Conservation (phyloP, 2,329 filamentous ascomycete species). For the Colletotrichum australisinense region DNA sequence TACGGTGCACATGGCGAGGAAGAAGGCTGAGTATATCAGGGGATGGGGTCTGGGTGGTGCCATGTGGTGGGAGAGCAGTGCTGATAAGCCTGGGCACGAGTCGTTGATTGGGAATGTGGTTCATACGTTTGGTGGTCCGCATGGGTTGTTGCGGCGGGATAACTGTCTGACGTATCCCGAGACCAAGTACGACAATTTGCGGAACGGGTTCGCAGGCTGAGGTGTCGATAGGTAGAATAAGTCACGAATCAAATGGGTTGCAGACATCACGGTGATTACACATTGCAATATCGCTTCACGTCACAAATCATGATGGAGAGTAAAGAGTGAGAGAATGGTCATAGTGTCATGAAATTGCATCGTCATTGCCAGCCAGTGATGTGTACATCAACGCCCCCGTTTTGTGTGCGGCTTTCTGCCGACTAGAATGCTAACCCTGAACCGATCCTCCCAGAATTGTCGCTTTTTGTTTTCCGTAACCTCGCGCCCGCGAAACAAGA, state of each 20-base stretch:
- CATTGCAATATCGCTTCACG: not conserved
- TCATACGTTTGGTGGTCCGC: constrained; percentile 65
- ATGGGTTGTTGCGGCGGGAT: constrained; percentile 58
- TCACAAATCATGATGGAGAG: not conserved
- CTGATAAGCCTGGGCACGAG: constrained; percentile 72
- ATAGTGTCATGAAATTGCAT: constrained; percentile 36
- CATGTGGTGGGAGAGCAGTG: constrained; percentile 98
- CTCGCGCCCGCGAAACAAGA: constrained; percentile 31
- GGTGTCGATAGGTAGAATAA: not conserved
- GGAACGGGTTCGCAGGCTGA: constrained; percentile 60
- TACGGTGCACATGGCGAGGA: constrained; percentile 72
- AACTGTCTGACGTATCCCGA: constrained; percentile 74
- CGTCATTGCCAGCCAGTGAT: constrained; percentile 40
- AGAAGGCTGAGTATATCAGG: constrained; percentile 80
- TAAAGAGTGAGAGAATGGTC: constrained; percentile 12
- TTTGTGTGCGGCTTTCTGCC: constrained; percentile 46
- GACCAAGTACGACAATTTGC: constrained; percentile 78
- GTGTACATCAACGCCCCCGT: constrained; percentile 54
- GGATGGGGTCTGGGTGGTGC: constrained; percentile 78
- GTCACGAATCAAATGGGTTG: not conserved
- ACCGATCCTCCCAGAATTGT: constrained; percentile 30
- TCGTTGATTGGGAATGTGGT: constrained; percentile 79
- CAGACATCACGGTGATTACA: not conserved
- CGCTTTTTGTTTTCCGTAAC: constrained; percentile 20
- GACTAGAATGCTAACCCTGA: constrained; percentile 37